Base-by-base conservation (phyloP, 495 filamentous ascomycete genomes). In the Talaromyces thailandensis region DNA sequence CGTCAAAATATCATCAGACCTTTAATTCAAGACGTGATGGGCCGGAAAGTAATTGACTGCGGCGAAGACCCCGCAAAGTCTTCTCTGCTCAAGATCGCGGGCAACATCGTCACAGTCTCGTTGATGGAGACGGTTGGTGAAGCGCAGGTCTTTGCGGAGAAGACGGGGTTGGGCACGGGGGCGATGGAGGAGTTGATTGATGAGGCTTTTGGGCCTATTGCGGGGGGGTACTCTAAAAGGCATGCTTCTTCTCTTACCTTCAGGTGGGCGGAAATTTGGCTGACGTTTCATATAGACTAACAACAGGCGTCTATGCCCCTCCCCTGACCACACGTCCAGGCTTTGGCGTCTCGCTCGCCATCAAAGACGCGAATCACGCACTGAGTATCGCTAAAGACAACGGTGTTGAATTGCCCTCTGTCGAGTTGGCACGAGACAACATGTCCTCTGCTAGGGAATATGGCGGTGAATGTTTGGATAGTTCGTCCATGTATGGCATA, bases 91-190 rank as follows among this genome's bases (percentile, higher is more conserved):
- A 80, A 80, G 67, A 79, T 79, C 67, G 76, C 76, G 4, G 76
- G 76, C 68, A 80, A 80, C 50, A 78, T 80, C 23, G 70, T 80
- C 28, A 80, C 76, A 18, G 69, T 79, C 11, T 77, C 75, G 40
- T 69, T 79, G 65, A 79, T 79, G 80, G 78, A 82, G 68, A 71
- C 78, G 1, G 77, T 82, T 43, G 76, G 76, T 6, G 81, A 84
- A 67, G 76, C 79, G 1, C 81, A 84, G 63, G 79, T 82, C 24
- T 80, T 84, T 63, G 81, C 81, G 21, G 81, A 82, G 66, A 79
- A 79, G 66, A 78, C 78, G 1, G 80, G 79, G 1, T 72, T 85
- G 5, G 80, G 81, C n/a, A 75, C 75, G 1, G 71, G 67, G 16
- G 70, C 73, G 8, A 77, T 83, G 69, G 80, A 83, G 56, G 71